phyloP scores from a whole-genome alignment of 1,284 basidiomycete species.

The Volvariella surrecta region DNA sequence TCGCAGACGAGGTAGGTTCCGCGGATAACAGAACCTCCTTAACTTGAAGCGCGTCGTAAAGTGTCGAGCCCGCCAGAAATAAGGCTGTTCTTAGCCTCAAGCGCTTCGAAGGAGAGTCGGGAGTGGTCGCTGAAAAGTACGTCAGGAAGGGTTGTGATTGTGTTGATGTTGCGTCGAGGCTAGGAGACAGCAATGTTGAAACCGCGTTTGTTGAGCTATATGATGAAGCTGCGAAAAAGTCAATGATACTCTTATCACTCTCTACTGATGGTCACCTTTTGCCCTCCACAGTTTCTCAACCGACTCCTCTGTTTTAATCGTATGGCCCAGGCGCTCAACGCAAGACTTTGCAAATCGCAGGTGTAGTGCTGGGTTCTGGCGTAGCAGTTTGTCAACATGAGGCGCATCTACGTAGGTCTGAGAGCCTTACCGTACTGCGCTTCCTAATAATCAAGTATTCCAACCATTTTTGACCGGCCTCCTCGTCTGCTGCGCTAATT shows the following conservation, averaged over 20 bases:
- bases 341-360: constrained; percentile 47
- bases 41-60: constrained; percentile 53
- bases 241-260: neutral
- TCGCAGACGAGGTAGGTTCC: too few relatives aligned
- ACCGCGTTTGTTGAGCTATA: constrained; percentile 35
- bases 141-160: constrained; percentile 36
- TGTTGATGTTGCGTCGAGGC: constrained; percentile 12
- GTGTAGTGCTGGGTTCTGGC: constrained; percentile 50
- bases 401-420: neutral
- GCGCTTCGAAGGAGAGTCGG: constrained; percentile 66
- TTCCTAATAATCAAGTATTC: constrained; percentile 74
- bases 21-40: constrained; percentile 34
- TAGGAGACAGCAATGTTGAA: constrained; percentile 3
- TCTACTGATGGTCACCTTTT: constrained; percentile 39
- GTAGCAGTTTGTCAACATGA: constrained; percentile 2
- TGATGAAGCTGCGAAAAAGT: constrained; percentile 34
- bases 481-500: constrained; percentile 45
- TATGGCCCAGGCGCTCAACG: constrained; percentile 44
- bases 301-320: constrained; percentile 34
- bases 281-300: constrained; percentile 63
- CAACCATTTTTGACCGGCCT: constrained; percentile 61
- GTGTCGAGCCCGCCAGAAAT: constrained; percentile 67
- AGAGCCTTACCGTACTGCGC: constrained; percentile 43
- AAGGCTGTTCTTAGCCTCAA: constrained; percentile 68
- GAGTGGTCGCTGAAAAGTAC: constrained; percentile 61